A percentile compares a stretch with the other conserved stretches of the same genome.
phyloP scores from a whole-genome alignment of 148 eudicot species.

The Oxyria digyna region DNA sequence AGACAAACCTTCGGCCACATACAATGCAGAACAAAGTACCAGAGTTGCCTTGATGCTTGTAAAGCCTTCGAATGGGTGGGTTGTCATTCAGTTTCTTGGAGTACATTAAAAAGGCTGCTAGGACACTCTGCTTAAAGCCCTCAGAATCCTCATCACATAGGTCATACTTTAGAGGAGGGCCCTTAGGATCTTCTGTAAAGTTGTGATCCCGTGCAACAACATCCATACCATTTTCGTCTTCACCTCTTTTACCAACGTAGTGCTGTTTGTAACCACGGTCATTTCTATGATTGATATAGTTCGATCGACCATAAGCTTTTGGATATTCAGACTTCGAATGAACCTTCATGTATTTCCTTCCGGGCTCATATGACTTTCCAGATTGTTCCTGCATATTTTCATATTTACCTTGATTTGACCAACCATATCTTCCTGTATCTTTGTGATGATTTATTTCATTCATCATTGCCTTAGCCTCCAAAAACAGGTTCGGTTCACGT shows the following conservation, averaged over 20 bases:
- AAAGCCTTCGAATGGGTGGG: constrained; percentile 20
- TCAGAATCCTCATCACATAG: constrained; percentile 25
- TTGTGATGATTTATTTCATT: constrained; percentile 15
- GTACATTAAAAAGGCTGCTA: constrained; percentile 20
- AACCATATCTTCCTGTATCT: constrained; percentile 11
- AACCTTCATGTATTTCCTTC: constrained; percentile 15
- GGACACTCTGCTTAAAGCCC: constrained; percentile 27
- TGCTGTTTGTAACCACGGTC: constrained; percentile 15
- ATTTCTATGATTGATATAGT: constrained; percentile 14
- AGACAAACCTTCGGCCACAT: constrained; percentile 36
- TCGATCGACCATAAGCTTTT: constrained; percentile 11
- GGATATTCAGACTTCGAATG: constrained; percentile 16
- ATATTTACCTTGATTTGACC: constrained; percentile 10
- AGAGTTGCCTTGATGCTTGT: constrained; percentile 36
- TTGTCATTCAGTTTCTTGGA: constrained; percentile 31
- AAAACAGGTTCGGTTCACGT: constrained; percentile 13
- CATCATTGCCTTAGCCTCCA: constrained; percentile 14
- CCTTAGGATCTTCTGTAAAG: constrained; percentile 2
- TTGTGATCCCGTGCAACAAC: constrained; percentile 10
- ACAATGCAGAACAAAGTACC: constrained; percentile 44
- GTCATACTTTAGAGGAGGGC: constrained; percentile 14
- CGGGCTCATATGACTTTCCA: constrained; percentile 14
- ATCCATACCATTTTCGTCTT: constrained; percentile 10
- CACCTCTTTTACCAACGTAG: constrained; percentile 19
- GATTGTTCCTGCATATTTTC: constrained; percentile 15